These are phyloP conservation scores for Bodo saltans DNA, from an alignment of 78 protist species.

Conservation along the genomic window DNA sequence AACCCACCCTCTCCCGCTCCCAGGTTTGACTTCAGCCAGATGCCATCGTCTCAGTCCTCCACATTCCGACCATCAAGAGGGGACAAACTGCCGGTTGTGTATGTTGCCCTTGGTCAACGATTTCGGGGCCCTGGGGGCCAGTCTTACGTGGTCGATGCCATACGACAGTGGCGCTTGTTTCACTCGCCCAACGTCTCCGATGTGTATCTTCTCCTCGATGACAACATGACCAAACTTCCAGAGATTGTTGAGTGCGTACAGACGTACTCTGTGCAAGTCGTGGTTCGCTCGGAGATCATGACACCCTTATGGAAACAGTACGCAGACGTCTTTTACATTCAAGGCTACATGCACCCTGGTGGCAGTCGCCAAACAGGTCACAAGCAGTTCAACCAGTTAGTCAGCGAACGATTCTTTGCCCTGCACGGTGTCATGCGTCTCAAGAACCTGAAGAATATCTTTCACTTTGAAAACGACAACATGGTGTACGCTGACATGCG, in stretches of 20 bases:
- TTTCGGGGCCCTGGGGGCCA: not conserved
- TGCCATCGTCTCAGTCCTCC: too few species aligned
- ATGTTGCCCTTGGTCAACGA: not conserved
- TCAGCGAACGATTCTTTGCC: not conserved
- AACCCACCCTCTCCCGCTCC: too few species aligned
- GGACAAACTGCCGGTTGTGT: not conserved
- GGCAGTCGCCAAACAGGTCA: not conserved
- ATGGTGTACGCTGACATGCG: constrained; percentile 1
- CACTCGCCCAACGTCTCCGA: not conserved
- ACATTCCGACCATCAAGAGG: too few species aligned
- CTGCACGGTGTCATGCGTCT: not conserved
- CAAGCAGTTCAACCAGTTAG: constrained; percentile 1
- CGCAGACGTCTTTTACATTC: constrained; percentile 10
- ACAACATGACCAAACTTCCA: not conserved
- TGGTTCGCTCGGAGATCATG: not conserved
- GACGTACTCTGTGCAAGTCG: not conserved
- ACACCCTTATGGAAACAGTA: not conserved
- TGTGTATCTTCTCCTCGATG: not conserved
- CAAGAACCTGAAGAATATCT: not conserved
- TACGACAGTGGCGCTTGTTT: constrained; percentile 23
- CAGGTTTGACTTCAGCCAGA: too few species aligned
- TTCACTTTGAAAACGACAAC: constrained; percentile 22
- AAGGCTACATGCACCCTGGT: constrained; percentile 31
- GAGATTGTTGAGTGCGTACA: not conserved
- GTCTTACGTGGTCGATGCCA: constrained; percentile 4